Evolutionary conservation across 805 yeast genomes (phyloP), one percentile per base, ranked within the genome.

Genomic region (Zygosaccharomyces bailii): DNA sequence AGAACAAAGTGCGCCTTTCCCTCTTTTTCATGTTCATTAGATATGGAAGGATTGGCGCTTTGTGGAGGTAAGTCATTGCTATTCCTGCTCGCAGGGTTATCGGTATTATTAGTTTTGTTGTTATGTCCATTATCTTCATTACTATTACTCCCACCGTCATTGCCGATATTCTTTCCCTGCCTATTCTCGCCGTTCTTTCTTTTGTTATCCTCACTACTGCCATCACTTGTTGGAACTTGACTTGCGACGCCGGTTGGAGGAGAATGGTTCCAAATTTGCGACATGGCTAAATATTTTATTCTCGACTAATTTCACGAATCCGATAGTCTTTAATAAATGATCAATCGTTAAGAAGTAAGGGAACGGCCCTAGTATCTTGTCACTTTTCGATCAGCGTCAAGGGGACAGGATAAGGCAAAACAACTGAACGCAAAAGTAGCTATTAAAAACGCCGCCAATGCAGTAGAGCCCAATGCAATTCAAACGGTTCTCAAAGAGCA

Each of bases 31-130:
- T 44, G 7, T 56, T 49, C 31, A 57, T 45, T 9, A 67, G 67
- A 4, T 66, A 64, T 13, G 67, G 67, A 20, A 65, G 51, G 31
- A 59, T 61, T n/a, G 6, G 18, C 13, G 18, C 18, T 18, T 14
- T 67, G 65, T 38, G 44, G 66, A n/a, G 60, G 61, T 32, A 48
- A 33, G 17, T 49, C 60, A 37, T 32, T 20, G 20, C 31, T 32
- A 14, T 25, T 36, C 35, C 33, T 36, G 34, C 41, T 42, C 16
- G 34, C 39, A 35, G 34, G 29, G 20, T 35, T 42, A 36, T 21
- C 24, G 17, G 21, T 18, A 39, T 14, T 30, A 18, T 30, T 39
- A 29, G 18, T 30, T 4, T 39, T 39, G 14, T 20, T 29, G 13
- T 39, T 39, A 13, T 17, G 31, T 6, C 18, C 18, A 30, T 29